Conservation (phyloP, 1,284 basidiomycete species). For the Sparassis latifolia region DNA sequence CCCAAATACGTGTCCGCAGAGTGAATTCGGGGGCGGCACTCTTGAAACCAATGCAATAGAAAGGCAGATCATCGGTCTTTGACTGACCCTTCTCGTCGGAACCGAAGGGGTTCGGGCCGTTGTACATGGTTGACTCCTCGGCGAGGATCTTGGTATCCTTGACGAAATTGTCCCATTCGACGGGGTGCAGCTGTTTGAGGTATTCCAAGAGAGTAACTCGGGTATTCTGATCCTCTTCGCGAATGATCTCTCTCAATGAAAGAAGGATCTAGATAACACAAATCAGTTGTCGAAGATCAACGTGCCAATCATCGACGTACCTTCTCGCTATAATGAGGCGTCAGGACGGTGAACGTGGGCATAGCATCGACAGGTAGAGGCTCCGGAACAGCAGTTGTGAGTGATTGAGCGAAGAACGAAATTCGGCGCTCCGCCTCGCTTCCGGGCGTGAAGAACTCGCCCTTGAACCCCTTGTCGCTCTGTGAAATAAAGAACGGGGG, state of each 20-base stretch:
- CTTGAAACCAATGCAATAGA: slow-evolving; percentile 99
- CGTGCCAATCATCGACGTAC: slow-evolving; percentile 28
- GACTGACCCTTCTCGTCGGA: slow-evolving; percentile 83
- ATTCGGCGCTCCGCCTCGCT: slow-evolving; percentile 93
- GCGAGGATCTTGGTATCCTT: slow-evolving; percentile 99
- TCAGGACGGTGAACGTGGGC: slow-evolving; percentile 95
- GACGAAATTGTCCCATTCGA: slow-evolving; percentile 99
- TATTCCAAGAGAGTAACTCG: slow-evolving; percentile 95
- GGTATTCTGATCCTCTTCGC: slow-evolving; percentile 93
- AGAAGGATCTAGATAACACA: slow-evolving; percentile 71
- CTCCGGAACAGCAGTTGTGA: slow-evolving; percentile 86
- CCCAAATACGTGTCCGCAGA: slow-evolving; percentile 98
- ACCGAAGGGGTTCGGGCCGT: slow-evolving; percentile 74
- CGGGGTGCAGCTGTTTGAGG: slow-evolving; percentile 94
- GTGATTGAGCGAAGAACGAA: slow-evolving; percentile 93
- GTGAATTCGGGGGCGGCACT: slow-evolving; percentile 98
- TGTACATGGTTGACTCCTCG: slow-evolving; percentile 88
- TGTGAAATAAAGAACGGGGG: slow-evolving; percentile 95
- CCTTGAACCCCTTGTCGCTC: slow-evolving; percentile 75
- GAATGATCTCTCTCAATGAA: slow-evolving; percentile 92
- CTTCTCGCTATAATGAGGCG: slow-evolving; percentile 96
- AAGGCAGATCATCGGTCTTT: slow-evolving; percentile 92
- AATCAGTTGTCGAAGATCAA: neutral
- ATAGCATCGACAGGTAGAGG: slow-evolving; percentile 91
- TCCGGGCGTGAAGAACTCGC: slow-evolving; percentile 89